Evolutionary conservation across 345 rosid genomes (phyloP).

Genomic region (Rhizophora mangle): DNA sequence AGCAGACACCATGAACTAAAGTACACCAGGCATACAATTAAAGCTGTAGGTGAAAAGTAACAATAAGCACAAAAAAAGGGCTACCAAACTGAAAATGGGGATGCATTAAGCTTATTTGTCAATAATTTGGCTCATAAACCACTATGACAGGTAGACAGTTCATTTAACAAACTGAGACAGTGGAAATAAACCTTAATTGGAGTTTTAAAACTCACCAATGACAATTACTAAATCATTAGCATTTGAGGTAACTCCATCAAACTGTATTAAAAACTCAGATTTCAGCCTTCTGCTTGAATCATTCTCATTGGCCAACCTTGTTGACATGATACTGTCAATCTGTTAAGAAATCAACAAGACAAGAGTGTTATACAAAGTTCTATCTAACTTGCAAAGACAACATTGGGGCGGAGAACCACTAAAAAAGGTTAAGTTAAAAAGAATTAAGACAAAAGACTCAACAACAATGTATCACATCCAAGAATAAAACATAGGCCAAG

Average conservation of each 20-base stretch:
- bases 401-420: not conserved
- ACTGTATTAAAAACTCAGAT: constrained; percentile 92
- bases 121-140: too few species aligned
- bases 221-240: constrained; percentile 80
- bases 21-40: too few species aligned
- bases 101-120: too few species aligned
- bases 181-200: constrained; percentile 5
- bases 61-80: too few species aligned
- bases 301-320: constrained; percentile 76
- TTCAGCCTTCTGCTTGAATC: constrained; percentile 93
- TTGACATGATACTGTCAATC: constrained; percentile 97
- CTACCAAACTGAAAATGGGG: too few species aligned
- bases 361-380: not conserved
- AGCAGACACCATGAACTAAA: too few species aligned
- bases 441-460: too few species aligned
- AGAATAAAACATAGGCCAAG: not conserved
- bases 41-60: too few species aligned
- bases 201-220: constrained; percentile 52
- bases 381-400: not conserved
- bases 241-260: constrained; percentile 91
- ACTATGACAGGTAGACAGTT: not conserved
- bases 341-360: constrained; percentile 28
- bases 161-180: not conserved
- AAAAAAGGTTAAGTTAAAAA: not conserved
- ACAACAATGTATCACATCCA: not conserved